Conservation (phyloP, 2,329 filamentous ascomycete species). For the Cordyceps farinosa region DNA sequence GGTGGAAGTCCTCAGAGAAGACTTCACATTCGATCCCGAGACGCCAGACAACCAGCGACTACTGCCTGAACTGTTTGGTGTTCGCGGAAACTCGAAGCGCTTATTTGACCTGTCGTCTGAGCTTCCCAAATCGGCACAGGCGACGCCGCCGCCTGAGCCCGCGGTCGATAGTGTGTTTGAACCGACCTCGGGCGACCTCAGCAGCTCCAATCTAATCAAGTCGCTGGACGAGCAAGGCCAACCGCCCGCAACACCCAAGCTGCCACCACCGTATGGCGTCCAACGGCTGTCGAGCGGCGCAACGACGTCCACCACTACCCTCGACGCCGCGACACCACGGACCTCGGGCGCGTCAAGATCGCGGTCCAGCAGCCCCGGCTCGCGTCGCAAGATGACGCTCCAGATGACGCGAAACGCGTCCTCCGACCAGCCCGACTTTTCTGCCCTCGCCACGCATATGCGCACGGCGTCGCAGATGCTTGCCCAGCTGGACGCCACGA, state of each 20-base stretch:
- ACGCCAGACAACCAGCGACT: constrained; percentile 69
- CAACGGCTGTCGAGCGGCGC: constrained; percentile 60
- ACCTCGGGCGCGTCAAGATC: constrained; percentile 67
- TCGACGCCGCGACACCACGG: constrained; percentile 62
- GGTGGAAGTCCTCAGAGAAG: constrained; percentile 77
- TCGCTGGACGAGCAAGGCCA: constrained; percentile 49
- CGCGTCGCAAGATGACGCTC: constrained; percentile 58
- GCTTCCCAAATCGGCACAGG: constrained; percentile 50
- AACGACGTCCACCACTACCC: constrained; percentile 56
- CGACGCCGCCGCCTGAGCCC: constrained; percentile 41
- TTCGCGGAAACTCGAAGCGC: constrained; percentile 54
- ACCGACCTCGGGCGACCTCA: constrained; percentile 73
- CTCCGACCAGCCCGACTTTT: constrained; percentile 73
- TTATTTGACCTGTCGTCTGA: constrained; percentile 67
- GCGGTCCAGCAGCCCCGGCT: constrained; percentile 63
- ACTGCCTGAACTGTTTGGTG: constrained; percentile 53
- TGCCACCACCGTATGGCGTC: constrained; percentile 30
- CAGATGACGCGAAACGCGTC: constrained; percentile 51
- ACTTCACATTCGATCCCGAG: constrained; percentile 78
- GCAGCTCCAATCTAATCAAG: constrained; percentile 67
- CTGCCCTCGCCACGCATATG: constrained; percentile 82
- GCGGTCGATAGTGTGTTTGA: constrained; percentile 74
- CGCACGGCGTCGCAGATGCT: constrained; percentile 84
- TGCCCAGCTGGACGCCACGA: constrained; percentile 75
- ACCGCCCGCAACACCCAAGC: constrained; percentile 28